Evolutionary conservation across 225 moss, liverwort and hornwort genomes (phyloP), one percentile per base, ranked within the genome.

Genomic region (Marchantia paleacea): DNA sequence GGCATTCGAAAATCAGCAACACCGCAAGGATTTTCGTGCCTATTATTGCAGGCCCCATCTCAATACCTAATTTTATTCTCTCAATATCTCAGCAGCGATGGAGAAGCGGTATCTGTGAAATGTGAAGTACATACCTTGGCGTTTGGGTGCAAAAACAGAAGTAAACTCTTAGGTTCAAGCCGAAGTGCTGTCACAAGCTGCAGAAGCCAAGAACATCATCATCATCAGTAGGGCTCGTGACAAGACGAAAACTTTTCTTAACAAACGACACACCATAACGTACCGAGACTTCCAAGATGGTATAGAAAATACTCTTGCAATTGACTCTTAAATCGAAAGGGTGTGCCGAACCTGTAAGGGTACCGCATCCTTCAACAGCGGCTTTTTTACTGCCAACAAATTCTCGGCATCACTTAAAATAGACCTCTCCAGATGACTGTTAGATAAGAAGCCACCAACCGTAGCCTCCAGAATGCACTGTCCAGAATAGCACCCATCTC

Each of bases 171-270:
- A 71, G 96, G 96, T 72, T 94, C 93, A 52, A 97, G 87, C 81
- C 91, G 90, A 83, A 97, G 90, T 22, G 96, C 93, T 75, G 96
- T 85, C 84, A 97, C 96, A 81, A 97, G 94, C 92, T 96, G 92
- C 69, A 61, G 79, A 78, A 55, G 63, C 54, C 75, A 16, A 54
- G 16, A 74, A 25, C 4, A 55, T 25, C 7, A 4, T 12, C 6
- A 74, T 53, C 54, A 26, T 55, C 28, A 28, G 28, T 12, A 50
- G 69, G 8, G 26, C 11, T 24, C 10, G 25, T 22, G 6, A 11
- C 65, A 65, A 7, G n/a, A 65, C 20, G 0, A 13, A 74, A 29
- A 14, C 6, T 14, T n/a, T 13, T n/a, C 15, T 55, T 15, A 55
- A 54, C 12, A 29, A 55, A 55, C 25, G 29, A 55, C 54, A 51